These are phyloP conservation scores for Trametes pubescens DNA, from an alignment of 1,284 basidiomycete genomes.

Conservation along the genomic window DNA sequence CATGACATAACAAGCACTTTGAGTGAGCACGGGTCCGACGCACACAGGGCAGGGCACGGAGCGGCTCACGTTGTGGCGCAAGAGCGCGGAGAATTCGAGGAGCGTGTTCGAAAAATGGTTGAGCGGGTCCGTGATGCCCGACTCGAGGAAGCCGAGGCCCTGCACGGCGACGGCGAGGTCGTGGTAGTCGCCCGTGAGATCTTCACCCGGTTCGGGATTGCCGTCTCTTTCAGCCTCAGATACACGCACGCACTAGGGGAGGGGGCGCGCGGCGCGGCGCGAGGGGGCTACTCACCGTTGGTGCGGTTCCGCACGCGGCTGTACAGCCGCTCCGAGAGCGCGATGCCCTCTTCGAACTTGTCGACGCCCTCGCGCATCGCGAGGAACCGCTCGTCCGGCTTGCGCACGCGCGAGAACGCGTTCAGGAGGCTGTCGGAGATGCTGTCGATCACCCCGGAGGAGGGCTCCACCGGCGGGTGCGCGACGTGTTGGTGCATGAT, in stretches of 20 bases:
- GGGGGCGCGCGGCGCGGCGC: constrained; percentile 37
- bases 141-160: constrained; percentile 96
- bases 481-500: constrained; percentile 94
- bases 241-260: constrained; percentile 45
- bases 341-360: constrained; percentile 93
- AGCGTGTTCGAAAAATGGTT: constrained; percentile 97
- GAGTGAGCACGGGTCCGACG: not conserved
- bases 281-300: constrained; percentile 75
- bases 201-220: constrained; percentile 80
- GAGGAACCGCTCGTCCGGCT: constrained; percentile 96
- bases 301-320: constrained; percentile 77
- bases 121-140: constrained; percentile 95
- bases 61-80: constrained; percentile 78
- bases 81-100: constrained; percentile 88
- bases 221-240: constrained; percentile 86
- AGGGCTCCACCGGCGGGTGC: constrained; percentile 84
- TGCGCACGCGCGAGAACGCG: constrained; percentile 93
- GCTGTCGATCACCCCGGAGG: constrained; percentile 89
- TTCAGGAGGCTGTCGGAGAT: constrained; percentile 96
- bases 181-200: constrained; percentile 96
- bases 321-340: constrained; percentile 83
- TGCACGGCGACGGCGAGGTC: constrained; percentile 96
- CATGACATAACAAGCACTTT: not conserved
- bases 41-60: not conserved
- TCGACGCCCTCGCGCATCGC: constrained; percentile 92